Percentiles rank a stretch among this genome's conserved stretches.
phyloP scores from a whole-genome alignment of 352 stramenopile genomes.

The Pythium diclinum region DNA sequence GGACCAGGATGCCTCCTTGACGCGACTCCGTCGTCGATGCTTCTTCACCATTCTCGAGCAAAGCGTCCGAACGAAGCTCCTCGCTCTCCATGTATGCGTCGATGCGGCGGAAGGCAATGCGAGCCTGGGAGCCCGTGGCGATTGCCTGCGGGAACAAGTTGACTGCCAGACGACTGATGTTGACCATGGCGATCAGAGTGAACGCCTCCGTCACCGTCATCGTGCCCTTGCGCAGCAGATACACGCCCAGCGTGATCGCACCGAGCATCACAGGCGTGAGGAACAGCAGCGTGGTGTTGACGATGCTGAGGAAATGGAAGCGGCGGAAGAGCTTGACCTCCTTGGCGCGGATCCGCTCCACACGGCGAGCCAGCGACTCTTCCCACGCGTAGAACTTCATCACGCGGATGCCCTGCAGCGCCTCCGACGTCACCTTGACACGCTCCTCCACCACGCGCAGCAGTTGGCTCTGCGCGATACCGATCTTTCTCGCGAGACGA shows the following conservation, averaged over 20 bases:
- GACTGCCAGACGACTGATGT: slow-evolving; percentile 46
- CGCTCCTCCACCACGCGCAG: slow-evolving; percentile 48
- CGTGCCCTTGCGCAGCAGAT: slow-evolving; percentile 31
- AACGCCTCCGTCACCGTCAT: slow-evolving; percentile 43
- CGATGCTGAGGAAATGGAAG: slow-evolving; percentile 56
- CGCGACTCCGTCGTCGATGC: too few relatives aligned
- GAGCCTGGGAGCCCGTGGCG: slow-evolving; percentile 25
- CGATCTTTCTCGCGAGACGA: slow-evolving; percentile 22
- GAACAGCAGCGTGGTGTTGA: slow-evolving; percentile 58
- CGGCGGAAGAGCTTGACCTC: slow-evolving; percentile 49
- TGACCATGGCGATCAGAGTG: slow-evolving; percentile 55
- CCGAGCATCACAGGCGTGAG: slow-evolving; percentile 45
- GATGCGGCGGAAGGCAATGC: slow-evolving; percentile 26
- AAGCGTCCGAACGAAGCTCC: slow-evolving; percentile 26
- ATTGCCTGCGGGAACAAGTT: slow-evolving; percentile 30
- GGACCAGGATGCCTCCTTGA: too few relatives aligned
- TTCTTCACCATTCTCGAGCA: slow-evolving; percentile 17
- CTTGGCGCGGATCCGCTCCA: slow-evolving; percentile 36
- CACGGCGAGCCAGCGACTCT: slow-evolving; percentile 39
- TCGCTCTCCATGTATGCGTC: slow-evolving; percentile 30
- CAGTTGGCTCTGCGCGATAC: slow-evolving; percentile 27
- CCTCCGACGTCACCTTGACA: slow-evolving; percentile 92
- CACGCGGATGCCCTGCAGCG: slow-evolving; percentile 84
- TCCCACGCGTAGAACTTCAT: slow-evolving; percentile 92
- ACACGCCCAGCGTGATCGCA: slow-evolving; percentile 40